Evolutionary conservation across 805 yeast species (phyloP).

Genomic region (Myxozyma geophila): DNA sequence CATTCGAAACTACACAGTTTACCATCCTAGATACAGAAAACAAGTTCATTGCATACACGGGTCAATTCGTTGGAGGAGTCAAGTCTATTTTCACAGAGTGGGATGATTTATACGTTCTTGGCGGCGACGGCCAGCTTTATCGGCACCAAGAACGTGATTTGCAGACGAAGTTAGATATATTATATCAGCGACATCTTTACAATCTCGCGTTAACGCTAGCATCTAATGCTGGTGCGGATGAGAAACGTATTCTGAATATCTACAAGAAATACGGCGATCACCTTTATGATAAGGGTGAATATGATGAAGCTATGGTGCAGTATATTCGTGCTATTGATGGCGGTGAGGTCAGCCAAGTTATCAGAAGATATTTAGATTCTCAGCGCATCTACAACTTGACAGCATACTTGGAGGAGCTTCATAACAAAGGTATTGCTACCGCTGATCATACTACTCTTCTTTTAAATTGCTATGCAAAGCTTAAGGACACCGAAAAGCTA

Average conservation of each 20-base stretch:
- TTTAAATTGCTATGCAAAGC: conserved; percentile 77
- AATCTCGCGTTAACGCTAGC: conserved; percentile 76
- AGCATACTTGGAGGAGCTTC: conserved; percentile 63
- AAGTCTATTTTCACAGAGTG: conserved; percentile 61
- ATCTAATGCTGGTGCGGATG: conserved; percentile 41
- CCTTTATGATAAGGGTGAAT: conserved; percentile 67
- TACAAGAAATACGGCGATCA: conserved; percentile 69
- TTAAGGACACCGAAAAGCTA: conserved; percentile 64
- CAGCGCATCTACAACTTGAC: conserved; percentile 69
- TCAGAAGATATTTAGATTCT: conserved; percentile 77
- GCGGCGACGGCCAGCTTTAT: conserved; percentile 77
- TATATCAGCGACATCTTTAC: conserved; percentile 71
- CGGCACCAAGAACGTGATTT: conserved; percentile 68
- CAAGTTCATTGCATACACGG: conserved; percentile 70
- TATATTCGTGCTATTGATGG: conserved; percentile 63
- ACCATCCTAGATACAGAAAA: conserved; percentile 70
- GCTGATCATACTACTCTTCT: conserved; percentile 81
- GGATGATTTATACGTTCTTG: conserved; percentile 63
- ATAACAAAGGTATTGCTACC: conserved; percentile 60
- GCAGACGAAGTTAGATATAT: conserved; percentile 67
- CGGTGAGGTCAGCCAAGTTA: conserved; percentile 73
- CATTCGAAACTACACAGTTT: conserved; percentile 56
- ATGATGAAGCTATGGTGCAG: conserved; percentile 71
- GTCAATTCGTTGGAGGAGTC: conserved; percentile 69
- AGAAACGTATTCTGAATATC: conserved; percentile 39